Base-by-base conservation (phyloP, 2,329 filamentous ascomycete genomes). In the Sclerotinia trifoliorum region DNA sequence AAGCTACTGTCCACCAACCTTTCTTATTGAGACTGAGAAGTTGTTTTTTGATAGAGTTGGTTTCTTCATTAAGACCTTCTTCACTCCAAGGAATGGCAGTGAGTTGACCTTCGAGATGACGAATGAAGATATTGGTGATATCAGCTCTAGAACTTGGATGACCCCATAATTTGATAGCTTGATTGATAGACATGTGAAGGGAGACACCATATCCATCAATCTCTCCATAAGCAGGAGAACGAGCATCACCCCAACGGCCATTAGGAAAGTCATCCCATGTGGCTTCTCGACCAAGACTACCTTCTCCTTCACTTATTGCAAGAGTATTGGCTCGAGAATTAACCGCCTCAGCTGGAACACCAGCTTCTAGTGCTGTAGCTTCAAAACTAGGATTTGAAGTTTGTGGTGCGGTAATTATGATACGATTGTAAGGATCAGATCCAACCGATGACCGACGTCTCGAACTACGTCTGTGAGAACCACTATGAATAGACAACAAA, bases 261-360 rank as follows among this genome's bases (percentile, higher is more conserved):
- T 98, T 98, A 71, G 94, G 94, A 79, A 93, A 99, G 77, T 99
- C 95, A 76, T 99, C 95, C 95, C 95, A 99, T 0, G 95, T 99
- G 46, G 95, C 95, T 82, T 98, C 94, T 62, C 95, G 86, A 15
- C 94, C 95, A 8, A 97, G 83, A 4, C 91, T 86, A 32, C 94
- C 95, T 76, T 97, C 91, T 7, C 95, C 94, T 80, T 98, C 94
- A 0, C 94, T 97, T 68, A 97, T 97, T 39, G 94, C 93, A 13
- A 98, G 85, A 0, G 93, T 95, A 78, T 94, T 94, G 68, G 90
- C 90, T 65, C 94, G 87, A 26, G 87, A 88, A 77, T 94, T 94
- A 75, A 94, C 84, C 66, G 85, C 87, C 73, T 88, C 88, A 3
- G 86, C 86, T 1, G 88, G 92, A n/a, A 94, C 81, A 24, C 90